Percentiles rank a stretch among this genome's conserved stretches.
Conservation (phyloP, 2,329 filamentous ascomycete genomes). For the Lojkania enalia region DNA sequence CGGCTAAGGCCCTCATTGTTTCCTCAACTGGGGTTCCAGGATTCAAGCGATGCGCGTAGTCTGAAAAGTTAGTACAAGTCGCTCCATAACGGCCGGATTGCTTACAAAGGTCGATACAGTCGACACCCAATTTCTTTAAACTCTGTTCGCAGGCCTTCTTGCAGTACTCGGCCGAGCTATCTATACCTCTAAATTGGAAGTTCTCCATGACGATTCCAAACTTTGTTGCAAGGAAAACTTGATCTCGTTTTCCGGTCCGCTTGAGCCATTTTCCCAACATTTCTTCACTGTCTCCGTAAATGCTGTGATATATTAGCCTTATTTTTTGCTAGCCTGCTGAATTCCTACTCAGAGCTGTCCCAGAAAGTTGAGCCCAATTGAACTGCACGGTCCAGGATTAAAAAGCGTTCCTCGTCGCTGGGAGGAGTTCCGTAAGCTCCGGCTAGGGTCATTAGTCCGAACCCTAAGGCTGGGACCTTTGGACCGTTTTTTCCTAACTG, state of each 20-base stretch:
- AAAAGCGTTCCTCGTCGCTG: conserved; percentile 25
- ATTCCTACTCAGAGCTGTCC: conserved; percentile 31
- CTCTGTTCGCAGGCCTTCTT: conserved; percentile 41
- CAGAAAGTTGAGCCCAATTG: conserved; percentile 28
- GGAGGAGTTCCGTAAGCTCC: conserved; percentile 16
- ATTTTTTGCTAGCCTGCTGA: neutral
- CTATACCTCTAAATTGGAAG: conserved; percentile 24
- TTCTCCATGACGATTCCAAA: conserved; percentile 21
- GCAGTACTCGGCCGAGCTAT: conserved; percentile 42
- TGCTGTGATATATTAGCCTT: conserved; percentile 3
- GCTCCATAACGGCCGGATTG: conserved; percentile 35
- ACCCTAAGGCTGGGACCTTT: conserved; percentile 20
- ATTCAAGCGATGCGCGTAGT: conserved; percentile 45
- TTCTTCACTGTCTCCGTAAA: conserved; percentile 29
- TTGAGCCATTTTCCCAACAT: conserved; percentile 28
- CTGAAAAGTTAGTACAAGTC: conserved; percentile 6
- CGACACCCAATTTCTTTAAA: conserved; percentile 38
- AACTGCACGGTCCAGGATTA: conserved; percentile 23
- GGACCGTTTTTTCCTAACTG: conserved; percentile 27
- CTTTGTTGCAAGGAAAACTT: conserved; percentile 23
- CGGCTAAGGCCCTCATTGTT: conserved; percentile 52
- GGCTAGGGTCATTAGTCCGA: conserved; percentile 25
- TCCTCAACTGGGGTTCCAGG: conserved; percentile 45
- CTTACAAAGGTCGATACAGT: conserved; percentile 53
- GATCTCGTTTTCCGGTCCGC: conserved; percentile 16